These are phyloP conservation scores for Raphidocelis subcapitata DNA, from an alignment of 139 green algal genomes.

Conservation along the genomic window DNA sequence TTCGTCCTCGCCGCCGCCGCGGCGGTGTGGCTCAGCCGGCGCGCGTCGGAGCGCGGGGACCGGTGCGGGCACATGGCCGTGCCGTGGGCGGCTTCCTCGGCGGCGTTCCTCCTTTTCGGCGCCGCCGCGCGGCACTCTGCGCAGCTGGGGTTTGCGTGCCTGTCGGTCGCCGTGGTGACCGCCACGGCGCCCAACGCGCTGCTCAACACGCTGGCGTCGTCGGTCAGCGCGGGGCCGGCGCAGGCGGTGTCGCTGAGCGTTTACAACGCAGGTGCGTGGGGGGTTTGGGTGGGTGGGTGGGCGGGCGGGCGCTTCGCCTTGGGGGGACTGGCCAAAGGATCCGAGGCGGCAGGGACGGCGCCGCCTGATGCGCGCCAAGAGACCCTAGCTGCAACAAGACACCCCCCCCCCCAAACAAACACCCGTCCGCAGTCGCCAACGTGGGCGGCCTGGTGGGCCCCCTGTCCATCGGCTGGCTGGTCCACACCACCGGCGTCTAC, in stretches of 20 bases:
- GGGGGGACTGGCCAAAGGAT: too few species aligned
- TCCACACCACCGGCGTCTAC: conserved; percentile 15
- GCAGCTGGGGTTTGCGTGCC: neutral
- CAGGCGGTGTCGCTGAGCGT: conserved; percentile 7
- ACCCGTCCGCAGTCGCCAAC: conserved; percentile 9
- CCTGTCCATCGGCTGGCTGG: conserved; percentile 5
- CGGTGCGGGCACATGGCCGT: conserved; percentile 13
- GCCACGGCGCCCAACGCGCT: conserved; percentile 27
- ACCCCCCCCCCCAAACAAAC: too few species aligned
- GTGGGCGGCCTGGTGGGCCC: conserved; percentile 21
- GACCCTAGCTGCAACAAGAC: too few species aligned
- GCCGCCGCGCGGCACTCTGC: neutral
- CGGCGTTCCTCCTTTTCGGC: conserved; percentile 18
- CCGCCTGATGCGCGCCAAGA: too few species aligned
- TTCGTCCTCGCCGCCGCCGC: conserved; percentile 28
- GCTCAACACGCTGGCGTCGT: conserved; percentile 18
- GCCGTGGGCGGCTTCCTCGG: neutral
- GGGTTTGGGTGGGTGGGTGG: neutral
- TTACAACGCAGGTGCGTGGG: conserved; percentile 12
- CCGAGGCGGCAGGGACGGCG: too few species aligned
- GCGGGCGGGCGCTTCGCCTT: neutral
- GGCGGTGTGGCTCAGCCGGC: conserved; percentile 26
- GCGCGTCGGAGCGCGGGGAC: conserved; percentile 23
- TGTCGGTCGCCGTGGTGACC: neutral
- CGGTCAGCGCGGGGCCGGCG: neutral